A percentile compares a stretch with the other conserved stretches of the same genome.
Conservation (phyloP, 331 rosid species). For the Quercus lobata region DNA sequence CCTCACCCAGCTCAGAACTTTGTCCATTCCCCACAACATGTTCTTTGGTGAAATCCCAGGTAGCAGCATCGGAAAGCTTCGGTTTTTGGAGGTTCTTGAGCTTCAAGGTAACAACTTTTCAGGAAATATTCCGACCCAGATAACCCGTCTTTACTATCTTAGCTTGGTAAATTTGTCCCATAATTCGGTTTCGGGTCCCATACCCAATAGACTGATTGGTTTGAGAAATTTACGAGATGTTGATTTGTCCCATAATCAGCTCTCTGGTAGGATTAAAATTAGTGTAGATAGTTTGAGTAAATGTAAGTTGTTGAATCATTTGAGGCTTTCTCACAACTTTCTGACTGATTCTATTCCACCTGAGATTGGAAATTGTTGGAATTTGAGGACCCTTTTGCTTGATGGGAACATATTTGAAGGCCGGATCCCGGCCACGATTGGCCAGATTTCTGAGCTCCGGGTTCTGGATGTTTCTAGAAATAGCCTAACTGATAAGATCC, state of each 20-base stretch:
- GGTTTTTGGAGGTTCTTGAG: slow-evolving; percentile 38
- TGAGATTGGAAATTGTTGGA: slow-evolving; percentile 48
- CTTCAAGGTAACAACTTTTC: slow-evolving; percentile 63
- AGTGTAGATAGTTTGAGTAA: slow-evolving; percentile 9
- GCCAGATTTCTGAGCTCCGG: slow-evolving; percentile 32
- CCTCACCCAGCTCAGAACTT: slow-evolving; percentile 29
- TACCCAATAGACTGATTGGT: slow-evolving; percentile 38
- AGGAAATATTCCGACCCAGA: slow-evolving; percentile 37
- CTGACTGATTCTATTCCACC: slow-evolving; percentile 44
- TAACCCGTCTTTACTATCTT: slow-evolving; percentile 38
- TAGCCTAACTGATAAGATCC: slow-evolving; percentile 40
- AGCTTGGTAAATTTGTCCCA: slow-evolving; percentile 45
- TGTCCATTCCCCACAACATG: slow-evolving; percentile 39
- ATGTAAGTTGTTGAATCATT: slow-evolving; percentile 37
- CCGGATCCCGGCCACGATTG: slow-evolving; percentile 38
- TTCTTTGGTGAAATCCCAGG: slow-evolving; percentile 47
- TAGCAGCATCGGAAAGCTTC: slow-evolving; percentile 28
- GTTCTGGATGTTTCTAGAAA: slow-evolving; percentile 54
- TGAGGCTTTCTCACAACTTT: slow-evolving; percentile 56
- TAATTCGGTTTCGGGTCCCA: slow-evolving; percentile 40
- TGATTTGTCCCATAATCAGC: slow-evolving; percentile 58
- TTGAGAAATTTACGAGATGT: slow-evolving; percentile 24
- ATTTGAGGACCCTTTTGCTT: slow-evolving; percentile 50
- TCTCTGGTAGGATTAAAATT: slow-evolving; percentile 33
- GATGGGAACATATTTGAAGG: slow-evolving; percentile 54